Evolutionary conservation across 768 basidiomycete genomes (phyloP).

Genomic region (Suillus hirtellus): DNA sequence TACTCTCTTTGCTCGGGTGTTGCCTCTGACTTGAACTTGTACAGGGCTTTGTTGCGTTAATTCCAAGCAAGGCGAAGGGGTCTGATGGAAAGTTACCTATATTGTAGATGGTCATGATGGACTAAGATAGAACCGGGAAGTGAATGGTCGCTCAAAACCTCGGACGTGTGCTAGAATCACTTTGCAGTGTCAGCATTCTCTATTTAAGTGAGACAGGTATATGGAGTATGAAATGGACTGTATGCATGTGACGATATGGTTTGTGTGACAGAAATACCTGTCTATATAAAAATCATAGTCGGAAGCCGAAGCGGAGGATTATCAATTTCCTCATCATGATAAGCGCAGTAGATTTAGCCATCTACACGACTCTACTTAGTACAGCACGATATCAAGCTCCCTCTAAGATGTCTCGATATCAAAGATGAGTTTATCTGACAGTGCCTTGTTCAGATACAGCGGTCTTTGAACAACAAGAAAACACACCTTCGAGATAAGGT

Average conservation of each 20-base stretch:
- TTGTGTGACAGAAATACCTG: background rate
- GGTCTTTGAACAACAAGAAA: background rate
- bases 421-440: constrained; percentile 25
- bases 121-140: background rate
- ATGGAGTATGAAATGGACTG: background rate
- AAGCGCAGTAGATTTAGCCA: constrained; percentile 8
- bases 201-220: background rate
- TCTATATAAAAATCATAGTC: constrained; percentile 1
- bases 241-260: too few relatives aligned
- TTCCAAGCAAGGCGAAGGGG: constrained; percentile 3
- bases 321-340: background rate
- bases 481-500: constrained; percentile 25
- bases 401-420: constrained; percentile 21
- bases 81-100: background rate
- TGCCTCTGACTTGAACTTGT: constrained; percentile 13
- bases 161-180: background rate
- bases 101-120: constrained; percentile 3
- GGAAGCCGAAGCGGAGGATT: background rate
- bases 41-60: constrained; percentile 13
- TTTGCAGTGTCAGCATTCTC: background rate
- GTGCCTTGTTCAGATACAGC: background rate
- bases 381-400: background rate
- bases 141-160: background rate
- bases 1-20: constrained; percentile 13
- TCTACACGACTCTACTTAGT: constrained; percentile 4